Evolutionary conservation across 805 yeast genomes (phyloP).

Genomic region (Ogataea haglerorum): DNA sequence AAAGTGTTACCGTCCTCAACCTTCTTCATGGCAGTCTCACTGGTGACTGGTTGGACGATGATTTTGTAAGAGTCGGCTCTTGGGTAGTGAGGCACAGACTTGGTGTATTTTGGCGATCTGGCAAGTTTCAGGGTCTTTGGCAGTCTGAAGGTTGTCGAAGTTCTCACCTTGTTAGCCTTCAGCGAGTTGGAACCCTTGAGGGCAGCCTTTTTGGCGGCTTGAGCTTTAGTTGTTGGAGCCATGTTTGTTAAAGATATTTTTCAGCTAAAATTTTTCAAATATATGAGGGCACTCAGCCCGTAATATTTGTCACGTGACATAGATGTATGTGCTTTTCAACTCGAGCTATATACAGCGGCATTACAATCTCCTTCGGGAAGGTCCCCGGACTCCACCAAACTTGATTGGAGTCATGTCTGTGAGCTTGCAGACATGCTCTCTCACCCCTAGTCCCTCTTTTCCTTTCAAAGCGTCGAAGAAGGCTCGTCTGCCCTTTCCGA

Average conservation of each 20-base stretch:
- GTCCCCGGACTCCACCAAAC: constrained; percentile 91
- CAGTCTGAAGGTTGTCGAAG: constrained; percentile 90
- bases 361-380: constrained; percentile 67
- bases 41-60: constrained; percentile 90
- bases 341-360: constrained; percentile 2
- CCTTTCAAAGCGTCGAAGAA: constrained; percentile 82
- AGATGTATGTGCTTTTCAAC: no score
- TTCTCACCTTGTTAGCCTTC: constrained; percentile 91
- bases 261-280: constrained; percentile 13
- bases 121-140: constrained; percentile 96
- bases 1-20: constrained; percentile 99
- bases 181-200: constrained; percentile 93
- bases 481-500: constrained; percentile 88
- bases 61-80: constrained; percentile 96
- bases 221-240: constrained; percentile 67
- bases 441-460: constrained; percentile 74
- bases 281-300: constrained; percentile 8
- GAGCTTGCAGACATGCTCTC: constrained; percentile 64
- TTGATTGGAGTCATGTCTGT: constrained; percentile 79
- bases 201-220: constrained; percentile 98
- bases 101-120: constrained; percentile 94
- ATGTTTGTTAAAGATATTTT: constrained; percentile 17
- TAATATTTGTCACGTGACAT: constrained; percentile 6
- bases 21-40: constrained; percentile 99
- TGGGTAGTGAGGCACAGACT: constrained; percentile 95